Base-by-base conservation (phyloP, 75 land plant genomes). In the Cupressus sempervirens region DNA sequence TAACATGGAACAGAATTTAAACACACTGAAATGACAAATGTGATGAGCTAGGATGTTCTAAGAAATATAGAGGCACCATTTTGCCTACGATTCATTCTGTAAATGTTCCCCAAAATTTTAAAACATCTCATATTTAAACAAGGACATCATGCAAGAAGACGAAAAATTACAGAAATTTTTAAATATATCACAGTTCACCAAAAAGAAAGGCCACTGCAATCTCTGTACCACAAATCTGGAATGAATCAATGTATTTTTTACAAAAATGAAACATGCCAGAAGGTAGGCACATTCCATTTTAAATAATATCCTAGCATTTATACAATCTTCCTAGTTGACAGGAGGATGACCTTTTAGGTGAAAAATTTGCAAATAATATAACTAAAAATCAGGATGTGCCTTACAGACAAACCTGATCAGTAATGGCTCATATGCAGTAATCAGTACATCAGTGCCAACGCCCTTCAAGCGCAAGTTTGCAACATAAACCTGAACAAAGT, bases 381-480 rank as follows among this genome's bases (percentile, higher is more conserved):
- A 34, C 35, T 32, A 16, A 4, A 38, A 86, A 50, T 15, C 34
- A 86, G 14, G 23, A 36, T 30, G 9, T 52, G n/a, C 26, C 30
- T 52, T 35, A 26, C 43, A 86, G 36, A 88, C 91, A 80, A 88
- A 96, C 99, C 95, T 97, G 80, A 94, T 97, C 13, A 84, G 5
- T 36, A 96, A 53, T 35, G 99, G 99, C 85, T 96, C 99, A 88
- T 94, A 89, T 48, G 93, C 95, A 80, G 92, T 90, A 35, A 97
- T 86, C n/a, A 97, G 92, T 58, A 96, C 90, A 90, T 97, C 96
- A 12, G 98, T 96, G 36, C 85, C 88, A 84, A 93, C 95, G 76
- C 85, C 91, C 85, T 88, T 90, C 41, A 96, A 87, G 75, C 98
- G 93, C 80, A 97, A 77, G 88, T 97, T 97, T 84, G 98, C 98